Evolutionary conservation across 768 basidiomycete species (phyloP).

Genomic region (Flagelloscypha sp.): DNA sequence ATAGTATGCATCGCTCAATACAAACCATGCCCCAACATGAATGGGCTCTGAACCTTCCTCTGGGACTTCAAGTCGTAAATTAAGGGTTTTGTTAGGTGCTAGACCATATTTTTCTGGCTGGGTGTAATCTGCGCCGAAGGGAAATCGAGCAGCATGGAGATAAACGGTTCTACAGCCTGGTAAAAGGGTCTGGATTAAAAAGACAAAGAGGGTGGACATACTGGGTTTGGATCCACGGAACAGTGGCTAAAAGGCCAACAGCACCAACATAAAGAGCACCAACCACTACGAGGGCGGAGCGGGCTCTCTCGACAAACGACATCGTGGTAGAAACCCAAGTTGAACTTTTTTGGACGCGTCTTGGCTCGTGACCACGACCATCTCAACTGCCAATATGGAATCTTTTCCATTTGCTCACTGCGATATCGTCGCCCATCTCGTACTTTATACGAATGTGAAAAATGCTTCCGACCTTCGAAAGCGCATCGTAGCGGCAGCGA

Average conservation of each 20-base stretch:
- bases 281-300: no score
- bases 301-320: no score
- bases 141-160: slow-evolving; percentile 37
- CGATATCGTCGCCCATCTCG: slow-evolving; percentile 41
- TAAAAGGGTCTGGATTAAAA: background rate
- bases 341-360: no score
- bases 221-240: slow-evolving; percentile 37
- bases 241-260: slow-evolving; percentile 30
- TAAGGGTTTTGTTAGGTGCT: slow-evolving; percentile 52
- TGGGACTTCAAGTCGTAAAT: slow-evolving; percentile 46
- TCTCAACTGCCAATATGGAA: slow-evolving; percentile 41
- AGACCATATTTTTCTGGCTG: slow-evolving; percentile 29
- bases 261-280: slow-evolving; percentile 28
- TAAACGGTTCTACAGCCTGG: slow-evolving; percentile 17
- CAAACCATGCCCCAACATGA: slow-evolving; percentile 59
- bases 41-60: no score
- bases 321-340: no score
- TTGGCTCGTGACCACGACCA: no score
- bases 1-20: slow-evolving; percentile 46
- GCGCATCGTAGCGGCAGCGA: slow-evolving; percentile 66
- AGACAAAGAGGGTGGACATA: slow-evolving; percentile 18
- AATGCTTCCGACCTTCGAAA: slow-evolving; percentile 55
- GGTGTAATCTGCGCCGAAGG: slow-evolving; percentile 35
- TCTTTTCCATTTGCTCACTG: slow-evolving; percentile 46
- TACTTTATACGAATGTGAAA: slow-evolving; percentile 57